phyloP scores from a whole-genome alignment of 2,329 filamentous ascomycete genomes.

The Epicoccum sorghinum region DNA sequence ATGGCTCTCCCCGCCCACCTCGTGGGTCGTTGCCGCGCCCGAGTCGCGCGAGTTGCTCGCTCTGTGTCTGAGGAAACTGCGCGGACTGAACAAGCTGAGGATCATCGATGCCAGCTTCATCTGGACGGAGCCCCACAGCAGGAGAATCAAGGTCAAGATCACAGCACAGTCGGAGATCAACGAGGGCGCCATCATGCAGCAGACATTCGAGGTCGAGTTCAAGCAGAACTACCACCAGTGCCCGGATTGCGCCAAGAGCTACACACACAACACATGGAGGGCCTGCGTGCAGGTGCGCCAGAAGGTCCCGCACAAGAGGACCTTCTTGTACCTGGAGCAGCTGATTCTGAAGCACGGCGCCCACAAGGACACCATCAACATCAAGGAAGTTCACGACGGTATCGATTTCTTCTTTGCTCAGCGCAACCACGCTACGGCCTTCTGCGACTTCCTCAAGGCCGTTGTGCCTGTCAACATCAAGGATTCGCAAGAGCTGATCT shows the following conservation, averaged over 20 bases:
- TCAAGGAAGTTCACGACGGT: slow-evolving; percentile 94
- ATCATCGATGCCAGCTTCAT: slow-evolving; percentile 97
- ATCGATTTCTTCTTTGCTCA: slow-evolving; percentile 95
- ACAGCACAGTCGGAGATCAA: slow-evolving; percentile 80
- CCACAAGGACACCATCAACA: slow-evolving; percentile 85
- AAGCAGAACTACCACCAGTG: slow-evolving; percentile 92
- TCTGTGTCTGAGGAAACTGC: slow-evolving; percentile 85
- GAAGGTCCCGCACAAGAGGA: slow-evolving; percentile 94
- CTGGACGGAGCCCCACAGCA: slow-evolving; percentile 97
- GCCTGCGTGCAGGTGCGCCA: slow-evolving; percentile 94
- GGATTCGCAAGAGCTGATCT: slow-evolving; percentile 92
- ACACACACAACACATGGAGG: slow-evolving; percentile 94
- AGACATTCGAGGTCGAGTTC: slow-evolving; percentile 94
- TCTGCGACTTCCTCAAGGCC: slow-evolving; percentile 87
- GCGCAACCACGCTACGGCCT: slow-evolving; percentile 89
- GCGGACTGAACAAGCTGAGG: slow-evolving; percentile 84
- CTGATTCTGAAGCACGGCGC: slow-evolving; percentile 93
- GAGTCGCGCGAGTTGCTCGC: slow-evolving; percentile 94
- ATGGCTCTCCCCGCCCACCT: slow-evolving; percentile 85
- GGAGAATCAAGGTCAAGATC: slow-evolving; percentile 91
- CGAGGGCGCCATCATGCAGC: slow-evolving; percentile 77
- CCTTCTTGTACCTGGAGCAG: slow-evolving; percentile 85
- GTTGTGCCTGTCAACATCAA: slow-evolving; percentile 79
- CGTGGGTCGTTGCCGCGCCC: slow-evolving; percentile 82
- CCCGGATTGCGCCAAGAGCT: slow-evolving; percentile 85